These are phyloP conservation scores for Fusarium camptoceras DNA, from an alignment of 2,329 filamentous ascomycete genomes.

Conservation along the genomic window DNA sequence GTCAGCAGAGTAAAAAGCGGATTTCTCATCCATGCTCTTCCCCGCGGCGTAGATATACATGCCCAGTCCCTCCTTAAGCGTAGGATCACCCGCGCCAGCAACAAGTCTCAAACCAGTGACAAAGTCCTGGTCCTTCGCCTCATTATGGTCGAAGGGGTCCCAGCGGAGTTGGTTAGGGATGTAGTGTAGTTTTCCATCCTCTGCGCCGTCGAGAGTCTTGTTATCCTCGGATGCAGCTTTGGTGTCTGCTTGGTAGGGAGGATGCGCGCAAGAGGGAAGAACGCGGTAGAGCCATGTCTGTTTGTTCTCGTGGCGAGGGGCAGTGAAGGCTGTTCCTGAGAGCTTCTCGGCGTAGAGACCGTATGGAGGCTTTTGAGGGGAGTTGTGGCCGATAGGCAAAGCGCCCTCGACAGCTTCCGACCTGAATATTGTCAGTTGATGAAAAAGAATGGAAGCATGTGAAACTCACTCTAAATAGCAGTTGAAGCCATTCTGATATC, in stretches of 20 bases:
- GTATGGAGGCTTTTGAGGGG: slow-evolving; percentile 81
- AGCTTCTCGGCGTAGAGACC: slow-evolving; percentile 87
- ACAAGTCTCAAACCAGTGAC: slow-evolving; percentile 73
- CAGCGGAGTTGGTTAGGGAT: slow-evolving; percentile 84
- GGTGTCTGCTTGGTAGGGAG: slow-evolving; percentile 63
- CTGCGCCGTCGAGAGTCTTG: slow-evolving; percentile 40
- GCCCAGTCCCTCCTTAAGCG: slow-evolving; percentile 81
- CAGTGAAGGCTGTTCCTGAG: slow-evolving; percentile 78
- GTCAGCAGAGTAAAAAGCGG: slow-evolving; percentile 87
- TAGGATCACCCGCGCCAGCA: slow-evolving; percentile 83
- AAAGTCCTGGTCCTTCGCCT: slow-evolving; percentile 62
- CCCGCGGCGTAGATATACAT: slow-evolving; percentile 86
- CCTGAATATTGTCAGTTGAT: slow-evolving; percentile 56
- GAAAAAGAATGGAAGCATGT: neutral
- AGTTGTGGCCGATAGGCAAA: slow-evolving; percentile 81
- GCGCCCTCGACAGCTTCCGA: slow-evolving; percentile 81
- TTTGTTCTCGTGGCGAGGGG: slow-evolving; percentile 74
- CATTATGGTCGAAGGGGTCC: slow-evolving; percentile 82
- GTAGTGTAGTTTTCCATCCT: slow-evolving; percentile 48
- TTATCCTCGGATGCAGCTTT: slow-evolving; percentile 42
- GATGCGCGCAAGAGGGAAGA: slow-evolving; percentile 72
- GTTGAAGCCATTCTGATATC: slow-evolving; percentile 82
- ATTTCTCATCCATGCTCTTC: slow-evolving; percentile 77
- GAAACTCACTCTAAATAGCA: slow-evolving; percentile 77
- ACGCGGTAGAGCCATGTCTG: slow-evolving; percentile 81